Evolutionary conservation across 768 basidiomycete species (phyloP).

Genomic region (Kwoniella heveanensis): DNA sequence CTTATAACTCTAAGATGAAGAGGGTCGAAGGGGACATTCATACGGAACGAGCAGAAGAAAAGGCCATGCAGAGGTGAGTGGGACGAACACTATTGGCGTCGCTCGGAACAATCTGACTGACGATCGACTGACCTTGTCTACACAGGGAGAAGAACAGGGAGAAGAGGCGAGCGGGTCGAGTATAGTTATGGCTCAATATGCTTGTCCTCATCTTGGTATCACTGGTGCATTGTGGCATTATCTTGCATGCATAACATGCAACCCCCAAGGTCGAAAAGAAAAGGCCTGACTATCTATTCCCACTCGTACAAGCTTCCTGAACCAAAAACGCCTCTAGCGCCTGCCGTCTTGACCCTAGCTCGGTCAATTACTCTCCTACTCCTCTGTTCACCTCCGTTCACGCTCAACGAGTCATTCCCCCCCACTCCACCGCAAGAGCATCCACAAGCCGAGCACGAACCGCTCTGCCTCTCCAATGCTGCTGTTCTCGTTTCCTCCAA

Average conservation of each 20-base stretch:
- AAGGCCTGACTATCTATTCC: conserved; percentile 23
- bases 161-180: conserved; percentile 36
- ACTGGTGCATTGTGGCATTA: conserved; percentile 5
- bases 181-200: neutral
- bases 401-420: conserved; percentile 8
- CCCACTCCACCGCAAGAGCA: conserved; percentile 23
- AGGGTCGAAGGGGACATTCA: conserved; percentile 65
- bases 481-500: conserved; percentile 16
- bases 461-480: conserved; percentile 7
- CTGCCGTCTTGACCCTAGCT: conserved; percentile 47
- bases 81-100: neutral
- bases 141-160: conserved; percentile 41
- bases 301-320: conserved; percentile 47
- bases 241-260: neutral
- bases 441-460: conserved; percentile 19
- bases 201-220: conserved; percentile 1
- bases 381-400: conserved; percentile 1
- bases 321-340: conserved; percentile 48
- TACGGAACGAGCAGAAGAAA: conserved; percentile 91
- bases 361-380: conserved; percentile 37
- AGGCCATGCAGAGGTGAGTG: conserved; percentile 72
- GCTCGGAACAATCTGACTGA: neutral
- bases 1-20: conserved; percentile 80
- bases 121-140: neutral
- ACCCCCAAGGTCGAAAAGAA: neutral